Base-by-base conservation (phyloP, 495 filamentous ascomycete genomes). In the Entonaema liquescens region DNA sequence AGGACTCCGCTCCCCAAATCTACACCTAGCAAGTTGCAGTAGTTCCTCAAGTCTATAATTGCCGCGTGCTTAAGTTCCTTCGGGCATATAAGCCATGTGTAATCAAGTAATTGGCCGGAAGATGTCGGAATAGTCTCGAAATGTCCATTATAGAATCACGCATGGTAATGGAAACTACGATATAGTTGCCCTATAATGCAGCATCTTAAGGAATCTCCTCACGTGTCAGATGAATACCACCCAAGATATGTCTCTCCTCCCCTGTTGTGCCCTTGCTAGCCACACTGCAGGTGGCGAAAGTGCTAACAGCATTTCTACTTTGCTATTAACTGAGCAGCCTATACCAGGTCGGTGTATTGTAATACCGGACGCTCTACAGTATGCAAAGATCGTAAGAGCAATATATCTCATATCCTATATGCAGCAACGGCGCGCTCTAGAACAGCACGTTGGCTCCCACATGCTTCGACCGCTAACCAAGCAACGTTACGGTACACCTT, bases 401-500 rank as follows among this genome's bases (percentile, higher is more conserved):
- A 35, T 26, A 33, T 23, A 26, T 44, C n/a, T 36, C 29, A 59
- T 38, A 23, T 65, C 35, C 25, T 61, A 25, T 42, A 42, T 58
- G 15, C 23, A 35, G 36, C 29, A 55, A 55, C 28, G n/a, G 52
- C 9, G 8, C 13, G 17, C 26, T 57, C 25, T 50, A 33, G 58
- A 47, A 57, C 52, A 23, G 5, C 17, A 33, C 8, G 33, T 33
- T 52, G 15, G 15, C 21, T 57, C 38, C 50, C 38, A 31, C 33
- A 40, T 25, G 57, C 26, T 19, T 66, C 4, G 36, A 29, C 50
- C 50, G 31, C 21, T n/a, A n/a, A 35, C 13, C 9, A 33, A 50
- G 68, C 68, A 66, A 67, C 62, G 62, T 66, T 67, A 59, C 52
- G 58, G 13, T 9, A 25, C 36, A 26, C 33, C 61, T 65, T 70